These are phyloP conservation scores for Iris pallida DNA, from an alignment of 116 monocot genomes.

Conservation along the genomic window DNA sequence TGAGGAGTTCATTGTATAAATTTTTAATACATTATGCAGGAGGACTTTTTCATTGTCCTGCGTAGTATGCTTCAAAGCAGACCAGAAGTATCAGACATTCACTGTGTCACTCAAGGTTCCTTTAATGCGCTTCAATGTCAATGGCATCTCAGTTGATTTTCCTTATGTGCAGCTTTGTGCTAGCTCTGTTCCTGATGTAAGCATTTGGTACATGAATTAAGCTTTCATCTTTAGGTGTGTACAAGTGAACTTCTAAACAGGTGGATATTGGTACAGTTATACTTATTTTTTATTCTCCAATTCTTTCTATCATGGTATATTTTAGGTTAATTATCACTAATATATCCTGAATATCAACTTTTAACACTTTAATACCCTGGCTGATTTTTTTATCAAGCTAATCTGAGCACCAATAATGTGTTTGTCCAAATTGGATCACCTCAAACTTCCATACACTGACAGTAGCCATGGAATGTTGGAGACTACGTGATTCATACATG, in stretches of 20 bases:
- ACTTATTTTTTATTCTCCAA: too few relatives aligned
- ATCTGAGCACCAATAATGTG: too few relatives aligned
- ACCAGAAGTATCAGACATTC: conserved; percentile 50
- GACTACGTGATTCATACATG: too few relatives aligned
- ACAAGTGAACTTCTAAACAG: conserved; percentile 5
- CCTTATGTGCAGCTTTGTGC: conserved; percentile 45
- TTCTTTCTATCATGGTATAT: too few relatives aligned
- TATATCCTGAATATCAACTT: too few relatives aligned
- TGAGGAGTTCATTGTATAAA: conserved; percentile 1
- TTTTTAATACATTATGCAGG: conserved; percentile 29
- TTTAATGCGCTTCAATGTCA: conserved; percentile 59
- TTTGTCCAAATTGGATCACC: too few relatives aligned
- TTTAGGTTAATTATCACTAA: too few relatives aligned
- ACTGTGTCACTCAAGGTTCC: conserved; percentile 58
- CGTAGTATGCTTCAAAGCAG: conserved; percentile 33
- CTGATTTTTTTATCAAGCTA: too few relatives aligned
- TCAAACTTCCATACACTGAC: too few relatives aligned
- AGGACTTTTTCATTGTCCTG: conserved; percentile 51
- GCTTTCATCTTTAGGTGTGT: not conserved
- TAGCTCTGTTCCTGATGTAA: conserved; percentile 40
- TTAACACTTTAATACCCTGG: too few relatives aligned
- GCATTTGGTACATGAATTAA: not conserved
- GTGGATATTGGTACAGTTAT: conserved; percentile 7
- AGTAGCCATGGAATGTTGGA: too few relatives aligned
- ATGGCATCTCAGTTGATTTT: conserved; percentile 56